phyloP scores from a whole-genome alignment of 2,329 filamentous ascomycete species.

The Tolypocladium ovalisporum region DNA sequence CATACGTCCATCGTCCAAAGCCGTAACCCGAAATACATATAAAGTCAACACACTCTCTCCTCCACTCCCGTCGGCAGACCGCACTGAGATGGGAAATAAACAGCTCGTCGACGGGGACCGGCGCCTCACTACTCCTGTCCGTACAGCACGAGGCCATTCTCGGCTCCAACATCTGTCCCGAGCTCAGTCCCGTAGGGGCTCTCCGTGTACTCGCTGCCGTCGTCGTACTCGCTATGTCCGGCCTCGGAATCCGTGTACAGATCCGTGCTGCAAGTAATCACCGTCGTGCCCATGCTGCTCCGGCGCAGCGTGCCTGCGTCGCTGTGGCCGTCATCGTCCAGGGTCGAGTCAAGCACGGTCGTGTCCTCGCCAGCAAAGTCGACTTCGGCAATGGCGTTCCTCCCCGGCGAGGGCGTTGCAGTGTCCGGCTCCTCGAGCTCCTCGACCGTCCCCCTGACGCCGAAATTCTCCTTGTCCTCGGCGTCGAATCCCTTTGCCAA shows the following conservation, averaged over 20 bases:
- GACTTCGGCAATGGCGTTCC: slow-evolving; percentile 1
- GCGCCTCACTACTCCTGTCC: slow-evolving; percentile 10
- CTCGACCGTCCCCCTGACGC: slow-evolving; percentile 52
- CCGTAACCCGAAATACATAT: background rate
- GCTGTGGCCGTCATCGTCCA: slow-evolving; percentile 26
- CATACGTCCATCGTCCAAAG: background rate
- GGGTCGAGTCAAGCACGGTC: slow-evolving; percentile 7
- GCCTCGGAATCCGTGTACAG: slow-evolving; percentile 24
- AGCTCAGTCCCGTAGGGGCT: slow-evolving; percentile 10
- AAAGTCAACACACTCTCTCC: background rate
- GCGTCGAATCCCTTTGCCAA: slow-evolving; percentile 38
- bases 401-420: slow-evolving; percentile 7
- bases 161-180: slow-evolving; percentile 10
- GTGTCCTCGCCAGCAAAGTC: slow-evolving; percentile 5
- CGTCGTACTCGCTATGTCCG: slow-evolving; percentile 27
- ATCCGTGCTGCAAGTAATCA: slow-evolving; percentile 30
- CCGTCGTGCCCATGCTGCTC: slow-evolving; percentile 36
- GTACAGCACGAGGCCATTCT: slow-evolving; percentile 25
- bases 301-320: slow-evolving; percentile 40
- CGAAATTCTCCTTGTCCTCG: slow-evolving; percentile 52
- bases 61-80: background rate
- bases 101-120: too few species aligned
- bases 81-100: background rate
- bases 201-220: slow-evolving; percentile 31
- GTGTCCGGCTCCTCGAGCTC: slow-evolving; percentile 30